A percentile compares a stretch with the other conserved stretches of the same genome.
Conservation (phyloP, 345 rosid genomes). For the Arabidopsis thaliana region TAIR10.1 NC_003070.9:28288001-28288500, state of each 20-base stretch:
- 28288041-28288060: conserved; percentile 23
- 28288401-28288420: conserved; percentile 34
- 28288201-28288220: conserved; percentile 24
- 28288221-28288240: conserved; percentile 16
- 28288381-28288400: conserved; percentile 39
- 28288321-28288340: conserved; percentile 1
- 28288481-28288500: conserved; percentile 28
- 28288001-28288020: not conserved
- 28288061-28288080: conserved; percentile 33
- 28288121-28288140: conserved; percentile 21
- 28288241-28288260: conserved; percentile 31
- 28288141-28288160: conserved; percentile 22
- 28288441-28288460: conserved; percentile 16
- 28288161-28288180: conserved; percentile 6
- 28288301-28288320: conserved; percentile 14
- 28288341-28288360: conserved; percentile 35
- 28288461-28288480: conserved; percentile 5
- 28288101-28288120: conserved; percentile 3
- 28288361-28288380: conserved; percentile 46
- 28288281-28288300: conserved; percentile 3
- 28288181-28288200: conserved; percentile 32
- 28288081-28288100: conserved; percentile 23
- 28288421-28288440: conserved; percentile 29
- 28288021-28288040: not conserved
- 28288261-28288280: conserved; percentile 21